A percentile compares a stretch with the other conserved stretches of the same genome.
These are phyloP conservation scores for Claviceps sorghi DNA, from an alignment of 2,329 filamentous ascomycete genomes.

Conservation along the genomic window DNA sequence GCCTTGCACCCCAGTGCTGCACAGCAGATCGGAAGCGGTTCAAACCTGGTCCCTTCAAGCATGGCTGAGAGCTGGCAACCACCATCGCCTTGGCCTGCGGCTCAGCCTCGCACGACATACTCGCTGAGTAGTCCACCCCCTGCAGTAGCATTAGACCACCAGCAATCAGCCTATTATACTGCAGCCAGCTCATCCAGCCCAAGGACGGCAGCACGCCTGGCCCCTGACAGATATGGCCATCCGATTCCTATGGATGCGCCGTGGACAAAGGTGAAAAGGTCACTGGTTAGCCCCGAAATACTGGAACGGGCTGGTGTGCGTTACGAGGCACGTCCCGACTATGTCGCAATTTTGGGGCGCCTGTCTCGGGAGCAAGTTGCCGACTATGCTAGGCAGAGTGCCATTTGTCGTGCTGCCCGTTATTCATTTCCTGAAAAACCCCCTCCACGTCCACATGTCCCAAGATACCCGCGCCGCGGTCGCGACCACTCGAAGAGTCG, in stretches of 20 bases:
- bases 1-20: conserved; percentile 23
- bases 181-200: conserved; percentile 15
- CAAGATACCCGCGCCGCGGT: conserved; percentile 5
- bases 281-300: conserved; percentile 39
- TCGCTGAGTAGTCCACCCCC: conserved; percentile 14
- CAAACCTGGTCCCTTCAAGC: conserved; percentile 21
- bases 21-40: conserved; percentile 16
- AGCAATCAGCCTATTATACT: neutral
- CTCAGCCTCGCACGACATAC: conserved; percentile 20
- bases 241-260: conserved; percentile 40
- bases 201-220: conserved; percentile 24
- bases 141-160: conserved; percentile 12
- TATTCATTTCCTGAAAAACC: conserved; percentile 7
- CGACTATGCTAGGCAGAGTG: conserved; percentile 34
- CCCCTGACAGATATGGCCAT: conserved; percentile 41
- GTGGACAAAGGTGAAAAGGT: conserved; percentile 42
- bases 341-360: conserved; percentile 44
- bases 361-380: conserved; percentile 37
- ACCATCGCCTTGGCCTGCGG: conserved; percentile 11
- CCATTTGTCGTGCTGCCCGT: conserved; percentile 30
- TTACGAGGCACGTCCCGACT: conserved; percentile 44
- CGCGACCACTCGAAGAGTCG: conserved; percentile 21
- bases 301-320: conserved; percentile 37
- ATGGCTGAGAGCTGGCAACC: conserved; percentile 14
- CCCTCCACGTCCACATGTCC: conserved; percentile 6